A percentile compares a stretch with the other conserved stretches of the same genome.
phyloP scores from a whole-genome alignment of 805 yeast genomes.

The Saccharomyces jurei region DNA sequence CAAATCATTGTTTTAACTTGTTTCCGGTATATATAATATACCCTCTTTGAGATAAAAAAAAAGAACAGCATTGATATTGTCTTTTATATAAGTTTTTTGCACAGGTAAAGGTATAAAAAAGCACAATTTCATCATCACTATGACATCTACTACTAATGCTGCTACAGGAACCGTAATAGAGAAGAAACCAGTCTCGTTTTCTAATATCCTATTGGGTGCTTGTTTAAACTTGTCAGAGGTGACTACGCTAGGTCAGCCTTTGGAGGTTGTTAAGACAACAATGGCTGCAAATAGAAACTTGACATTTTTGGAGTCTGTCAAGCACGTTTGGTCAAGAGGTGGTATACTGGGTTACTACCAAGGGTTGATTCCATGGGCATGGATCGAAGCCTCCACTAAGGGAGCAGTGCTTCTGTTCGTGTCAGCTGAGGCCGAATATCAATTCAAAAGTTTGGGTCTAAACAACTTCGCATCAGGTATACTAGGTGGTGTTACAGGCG shows the following conservation, averaged over 20 bases:
- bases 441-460: slow-evolving; percentile 54
- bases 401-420: slow-evolving; percentile 94
- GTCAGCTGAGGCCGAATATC: slow-evolving; percentile 85
- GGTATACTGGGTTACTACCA: slow-evolving; percentile 90
- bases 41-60: not conserved
- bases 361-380: slow-evolving; percentile 98
- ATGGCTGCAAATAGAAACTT: slow-evolving; percentile 93
- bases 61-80: not conserved
- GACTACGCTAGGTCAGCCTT: slow-evolving; percentile 92
- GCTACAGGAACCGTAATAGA: slow-evolving; percentile 29
- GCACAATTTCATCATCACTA: not conserved
- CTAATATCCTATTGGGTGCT: slow-evolving; percentile 89
- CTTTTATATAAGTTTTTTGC: not conserved
- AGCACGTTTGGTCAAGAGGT: slow-evolving; percentile 85
- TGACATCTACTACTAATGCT: not conserved
- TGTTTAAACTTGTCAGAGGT: slow-evolving; percentile 88
- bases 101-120: not conserved
- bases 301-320: slow-evolving; percentile 56
- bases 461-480: slow-evolving; percentile 78
- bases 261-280: slow-evolving; percentile 92
- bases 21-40: not conserved
- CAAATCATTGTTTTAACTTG: not conserved
- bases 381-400: slow-evolving; percentile 98
- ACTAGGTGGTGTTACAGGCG: slow-evolving; percentile 93
- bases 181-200: slow-evolving; percentile 80